Conservation (phyloP, 2,329 filamentous ascomycete species). For the Alternaria brassicae region DNA sequence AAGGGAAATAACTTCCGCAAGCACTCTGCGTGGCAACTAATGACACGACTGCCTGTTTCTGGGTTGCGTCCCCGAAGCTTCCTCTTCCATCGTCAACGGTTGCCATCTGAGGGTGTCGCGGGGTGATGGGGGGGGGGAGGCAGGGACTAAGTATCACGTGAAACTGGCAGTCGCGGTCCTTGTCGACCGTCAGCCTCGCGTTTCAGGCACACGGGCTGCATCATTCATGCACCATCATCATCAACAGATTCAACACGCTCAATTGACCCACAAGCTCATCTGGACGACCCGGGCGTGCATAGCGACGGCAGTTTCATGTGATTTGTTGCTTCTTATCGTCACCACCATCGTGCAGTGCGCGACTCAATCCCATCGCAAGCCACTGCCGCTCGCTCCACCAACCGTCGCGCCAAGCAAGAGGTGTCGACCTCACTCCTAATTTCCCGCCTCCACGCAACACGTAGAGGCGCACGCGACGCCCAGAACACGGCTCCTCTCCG, state of each 20-base stretch:
- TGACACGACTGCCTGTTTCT: not conserved
- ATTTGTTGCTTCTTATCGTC: not conserved
- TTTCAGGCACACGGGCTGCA: conserved; percentile 19
- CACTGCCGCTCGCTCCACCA: conserved; percentile 38
- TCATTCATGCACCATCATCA: not conserved
- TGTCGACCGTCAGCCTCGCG: conserved; percentile 14
- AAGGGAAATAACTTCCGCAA: not conserved
- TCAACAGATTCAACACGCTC: conserved; percentile 13
- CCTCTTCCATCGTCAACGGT: not conserved
- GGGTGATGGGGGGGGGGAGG: not conserved
- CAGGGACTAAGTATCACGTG: conserved; percentile 26
- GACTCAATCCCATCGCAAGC: conserved; percentile 28
- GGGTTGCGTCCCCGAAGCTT: not conserved
- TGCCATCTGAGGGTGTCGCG: conserved; percentile 1
- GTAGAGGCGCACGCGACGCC: conserved; percentile 32
- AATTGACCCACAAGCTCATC: conserved; percentile 3
- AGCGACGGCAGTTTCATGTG: conserved; percentile 8
- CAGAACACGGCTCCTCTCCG: conserved; percentile 13
- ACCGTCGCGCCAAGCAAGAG: conserved; percentile 43
- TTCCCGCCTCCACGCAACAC: conserved; percentile 42
- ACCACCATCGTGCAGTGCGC: conserved; percentile 20
- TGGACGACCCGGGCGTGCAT: conserved; percentile 1
- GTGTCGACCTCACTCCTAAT: conserved; percentile 40
- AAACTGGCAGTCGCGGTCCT: conserved; percentile 8
- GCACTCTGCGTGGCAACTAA: not conserved